Evolutionary conservation across 805 yeast species (phyloP), one percentile per base, ranked within the genome.

Genomic region (Dipodascus albidus): DNA sequence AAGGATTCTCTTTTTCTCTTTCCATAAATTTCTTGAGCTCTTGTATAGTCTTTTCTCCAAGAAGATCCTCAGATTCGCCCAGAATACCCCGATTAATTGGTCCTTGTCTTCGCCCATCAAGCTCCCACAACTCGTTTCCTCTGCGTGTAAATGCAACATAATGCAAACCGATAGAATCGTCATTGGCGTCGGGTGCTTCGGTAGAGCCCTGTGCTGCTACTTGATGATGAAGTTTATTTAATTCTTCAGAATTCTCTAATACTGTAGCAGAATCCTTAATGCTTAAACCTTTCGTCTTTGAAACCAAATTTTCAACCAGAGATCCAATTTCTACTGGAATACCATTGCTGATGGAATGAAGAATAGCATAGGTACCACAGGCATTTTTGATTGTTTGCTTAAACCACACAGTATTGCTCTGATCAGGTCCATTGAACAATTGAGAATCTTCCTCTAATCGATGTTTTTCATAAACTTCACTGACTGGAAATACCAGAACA

Each of bases 291-390:
- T 11, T 27, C 11, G 33, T 11, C 11, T 27, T 27, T 1, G 66
- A 55, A 41, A 71, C 60, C 22, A 72, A 55, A 22, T 55, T 50
- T 20, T 59, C 61, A 15, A 72, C 53, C 2, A 63, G 53, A 3
- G 62, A 59, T 51, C 67, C 66, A 2, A 60, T 54, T 19, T 60
- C 62, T n/a, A 62, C 59, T 52, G 62, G 58, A 3, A 66, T 59
- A 9, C 66, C 67, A 49, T 76, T 67, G 47, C 75, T 66, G 6
- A 78, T 59, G 0, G 82, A 73, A 61, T 91, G 97, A 21, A 91
- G 70, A 49, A 93, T 66, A 0, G 96, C 98, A 67, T 85, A 87
- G 31, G 95, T 76, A 3, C 99, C 99, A 70, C 99, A 91, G 0
- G 95, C 95, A 65, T 91, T 91, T 57, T 78, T 79, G 17, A 93